These are phyloP conservation scores for Monilinia polystroma DNA, from an alignment of 2,329 filamentous ascomycete species.

Conservation along the genomic window DNA sequence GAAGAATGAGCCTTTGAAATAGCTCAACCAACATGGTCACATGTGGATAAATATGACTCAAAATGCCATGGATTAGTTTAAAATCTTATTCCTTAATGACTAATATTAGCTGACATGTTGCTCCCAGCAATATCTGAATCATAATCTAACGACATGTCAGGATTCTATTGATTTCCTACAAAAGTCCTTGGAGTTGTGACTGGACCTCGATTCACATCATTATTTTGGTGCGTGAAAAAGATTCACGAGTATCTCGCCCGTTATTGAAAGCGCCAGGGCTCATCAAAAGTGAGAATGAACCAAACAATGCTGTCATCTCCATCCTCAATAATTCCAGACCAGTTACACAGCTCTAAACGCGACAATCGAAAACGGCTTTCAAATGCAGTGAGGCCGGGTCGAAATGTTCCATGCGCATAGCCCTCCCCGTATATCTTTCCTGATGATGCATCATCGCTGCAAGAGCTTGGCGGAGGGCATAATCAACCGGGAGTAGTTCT, in stretches of 20 bases:
- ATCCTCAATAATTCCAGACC: background rate
- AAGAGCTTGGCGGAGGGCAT: background rate
- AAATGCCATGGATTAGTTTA: background rate
- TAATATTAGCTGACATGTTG: background rate
- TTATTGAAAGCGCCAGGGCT: background rate
- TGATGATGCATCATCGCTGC: background rate
- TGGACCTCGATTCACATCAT: background rate
- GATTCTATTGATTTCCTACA: background rate
- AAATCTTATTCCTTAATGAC: background rate
- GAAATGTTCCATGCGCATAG: background rate
- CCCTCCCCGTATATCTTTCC: background rate
- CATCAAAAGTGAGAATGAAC: background rate
- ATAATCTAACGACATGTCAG: background rate
- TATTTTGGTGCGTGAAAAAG: background rate
- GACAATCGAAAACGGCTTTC: background rate
- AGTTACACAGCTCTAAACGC: background rate
- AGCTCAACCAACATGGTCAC: background rate
- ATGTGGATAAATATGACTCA: background rate
- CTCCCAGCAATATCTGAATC: background rate
- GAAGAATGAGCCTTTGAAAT: background rate
- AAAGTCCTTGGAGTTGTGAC: background rate
- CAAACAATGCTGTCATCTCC: background rate
- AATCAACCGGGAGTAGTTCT: background rate
- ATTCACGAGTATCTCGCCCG: background rate
- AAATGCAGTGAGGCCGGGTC: background rate